Evolutionary conservation across 129 eudicot genomes (phyloP).

Genomic region (Lactuca sativa): DNA sequence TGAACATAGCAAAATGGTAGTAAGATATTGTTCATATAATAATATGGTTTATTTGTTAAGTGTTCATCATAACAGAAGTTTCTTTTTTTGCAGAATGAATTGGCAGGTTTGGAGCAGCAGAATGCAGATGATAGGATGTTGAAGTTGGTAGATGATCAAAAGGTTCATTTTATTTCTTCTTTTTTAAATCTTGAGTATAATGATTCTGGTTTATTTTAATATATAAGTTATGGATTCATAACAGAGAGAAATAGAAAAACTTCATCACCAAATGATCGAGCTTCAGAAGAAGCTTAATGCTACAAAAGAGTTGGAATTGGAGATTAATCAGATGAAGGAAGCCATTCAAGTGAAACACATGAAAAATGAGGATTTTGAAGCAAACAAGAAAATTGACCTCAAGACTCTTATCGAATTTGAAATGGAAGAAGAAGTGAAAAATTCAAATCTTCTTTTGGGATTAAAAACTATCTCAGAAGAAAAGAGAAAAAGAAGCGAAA

Average conservation of each 20-base stretch:
- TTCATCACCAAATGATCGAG: conserved; percentile 44
- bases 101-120: too few species aligned
- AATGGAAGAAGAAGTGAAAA: conserved; percentile 41
- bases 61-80: not conserved
- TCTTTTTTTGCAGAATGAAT: too few species aligned
- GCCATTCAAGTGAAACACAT: not conserved
- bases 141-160: not conserved
- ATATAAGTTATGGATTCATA: not conserved
- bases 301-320: conserved; percentile 50
- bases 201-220: not conserved
- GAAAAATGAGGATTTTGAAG: not conserved
- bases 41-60: not conserved
- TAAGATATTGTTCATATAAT: not conserved
- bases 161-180: not conserved
- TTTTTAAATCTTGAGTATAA: not conserved
- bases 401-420: conserved; percentile 56
- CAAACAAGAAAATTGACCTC: conserved; percentile 39
- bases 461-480: conserved; percentile 35
- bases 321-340: conserved; percentile 46
- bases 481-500: conserved; percentile 47
- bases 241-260: conserved; percentile 60
- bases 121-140: not conserved
- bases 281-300: conserved; percentile 56
- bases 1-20: not conserved
- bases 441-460: conserved; percentile 33